Evolutionary conservation across 148 eudicot species (phyloP), one percentile per base, ranked within the genome.

Genomic region (Rheum nobile): DNA sequence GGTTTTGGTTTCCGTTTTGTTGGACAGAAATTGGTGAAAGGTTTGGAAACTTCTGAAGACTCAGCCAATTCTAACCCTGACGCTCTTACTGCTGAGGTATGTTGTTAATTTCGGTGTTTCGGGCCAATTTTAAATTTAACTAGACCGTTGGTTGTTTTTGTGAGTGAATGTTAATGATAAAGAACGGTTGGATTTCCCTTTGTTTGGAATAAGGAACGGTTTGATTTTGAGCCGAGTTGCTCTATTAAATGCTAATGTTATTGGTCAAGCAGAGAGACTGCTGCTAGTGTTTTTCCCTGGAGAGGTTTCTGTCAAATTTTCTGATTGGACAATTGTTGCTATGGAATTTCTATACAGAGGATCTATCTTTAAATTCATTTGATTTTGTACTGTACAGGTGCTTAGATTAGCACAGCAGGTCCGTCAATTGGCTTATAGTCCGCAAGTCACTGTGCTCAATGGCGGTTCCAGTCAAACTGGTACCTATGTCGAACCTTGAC

Each of bases 391-490:
- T 59, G 14, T 12, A 28, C 34, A 59, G 67, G 67, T 59, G 67
- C 34, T 59, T 26, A 59, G 34, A 6, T 28, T 59, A 22, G 67
- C 67, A 59, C 67, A 59, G 7, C 67, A 59, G 3, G 34, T 59
- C 34, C 67, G 67, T 26, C 34, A 26, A 28, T 59, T 59, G 67
- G 67, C 34, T 59, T 59, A 59, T 59, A 59, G 28, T 39, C 80
- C 88, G 38, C 91, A 84, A 78, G 85, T 94, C 61, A 94, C 93
- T 43, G 90, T 93, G 78, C 83, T 90, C 59, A 86, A 88, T 85
- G 97, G 98, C 48, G 38, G 75, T 75, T 84, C 93, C 74, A 83
- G 89, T 55, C 72, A 61, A 73, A 67, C 79, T 55, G 91, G 90
- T 88, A 59, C 28, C 35, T 26, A 2, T 26, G 34, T 59, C 34